Evolutionary conservation across 345 rosid genomes (phyloP).

Genomic region (Conringia planisiliqua): DNA sequence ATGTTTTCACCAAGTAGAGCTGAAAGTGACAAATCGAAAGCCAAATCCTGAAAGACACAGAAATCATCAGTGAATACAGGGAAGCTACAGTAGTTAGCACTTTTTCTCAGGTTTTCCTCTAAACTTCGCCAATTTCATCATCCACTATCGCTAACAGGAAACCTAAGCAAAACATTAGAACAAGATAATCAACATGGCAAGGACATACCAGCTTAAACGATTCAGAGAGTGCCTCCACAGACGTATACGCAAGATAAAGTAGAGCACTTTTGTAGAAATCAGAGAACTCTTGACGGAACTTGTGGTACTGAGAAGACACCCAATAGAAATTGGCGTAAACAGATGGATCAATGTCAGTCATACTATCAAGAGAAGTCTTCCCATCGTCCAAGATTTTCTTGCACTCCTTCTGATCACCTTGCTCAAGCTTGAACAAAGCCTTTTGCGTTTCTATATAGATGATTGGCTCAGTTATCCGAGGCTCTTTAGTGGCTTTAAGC

Average conservation of each 20-base stretch:
- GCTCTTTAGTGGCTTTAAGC: slow-evolving; percentile 73
- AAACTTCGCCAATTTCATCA: not conserved
- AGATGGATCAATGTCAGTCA: slow-evolving; percentile 99
- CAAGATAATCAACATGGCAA: not conserved
- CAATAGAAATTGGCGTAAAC: slow-evolving; percentile 87
- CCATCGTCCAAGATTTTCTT: slow-evolving; percentile 92
- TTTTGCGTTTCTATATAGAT: slow-evolving; percentile 87
- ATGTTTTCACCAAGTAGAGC: slow-evolving; percentile 98
- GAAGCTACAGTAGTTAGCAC: not conserved
- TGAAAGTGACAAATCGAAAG: slow-evolving; percentile 94
- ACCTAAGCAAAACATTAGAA: not conserved
- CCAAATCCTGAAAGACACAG: slow-evolving; percentile 72
- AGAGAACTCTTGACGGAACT: slow-evolving; percentile 79
- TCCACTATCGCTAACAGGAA: not conserved
- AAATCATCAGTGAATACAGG: not conserved
- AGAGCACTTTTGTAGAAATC: slow-evolving; percentile 93
- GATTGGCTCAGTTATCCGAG: slow-evolving; percentile 76
- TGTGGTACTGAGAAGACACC: slow-evolving; percentile 91
- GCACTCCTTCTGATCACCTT: slow-evolving; percentile 85
- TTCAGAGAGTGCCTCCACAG: slow-evolving; percentile 89
- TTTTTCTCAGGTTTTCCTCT: not conserved
- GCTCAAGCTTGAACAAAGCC: slow-evolving; percentile 82
- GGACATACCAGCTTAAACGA: slow-evolving; percentile 84
- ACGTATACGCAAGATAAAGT: slow-evolving; percentile 89
- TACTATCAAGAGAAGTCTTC: slow-evolving; percentile 74